Base-by-base conservation (phyloP, 768 basidiomycete genomes). In the Lanmaoa pseudosensibilis region DNA sequence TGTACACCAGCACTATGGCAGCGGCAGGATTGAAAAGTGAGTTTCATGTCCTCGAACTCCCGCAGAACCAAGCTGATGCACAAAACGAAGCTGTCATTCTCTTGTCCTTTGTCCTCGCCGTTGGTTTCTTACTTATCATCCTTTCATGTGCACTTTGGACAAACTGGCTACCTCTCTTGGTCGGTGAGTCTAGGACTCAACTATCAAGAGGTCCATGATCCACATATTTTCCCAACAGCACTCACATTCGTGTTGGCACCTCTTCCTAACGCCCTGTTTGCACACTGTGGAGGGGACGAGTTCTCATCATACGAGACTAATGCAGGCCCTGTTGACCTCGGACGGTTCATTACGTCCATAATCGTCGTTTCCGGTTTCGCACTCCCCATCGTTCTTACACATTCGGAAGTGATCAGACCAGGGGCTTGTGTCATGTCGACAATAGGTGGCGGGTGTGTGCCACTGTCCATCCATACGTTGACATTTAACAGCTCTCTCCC, bases 111-210 rank as follows among this genome's bases (percentile, higher is more conserved):
- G 92, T 98, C 51, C 87, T 99, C 48, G 97, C 97, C 7, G 83
- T 96, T 16, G 97, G 97, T n/a, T 99, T 99, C 78, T 77, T 99
- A 55, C 84, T 98, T 68, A 92, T 98, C 68, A 99, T 99, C 72
- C 86, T 99, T 23, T 93, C 93, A 2, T 98, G 97, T 70, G 97
- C 97, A 8, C 77, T 98, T 32, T 98, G 89, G 88, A 77, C 85
- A 15, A 99, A 99, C 72, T 99, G 97, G 97, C 80, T 98, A 21
- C 97, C 97, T 34, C 80, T 99, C 49, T 81, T 98, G 61, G 96
- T 98, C 61, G 97, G 97, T 97, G 64, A 60, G 90, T 78, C 19
- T 8, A 16, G 12, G 4, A n/a, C 25, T 34, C 39, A 34, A 19
- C 46, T 23, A n/a, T 40, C 18, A 1, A 18, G 25, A 21, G 34